Evolutionary conservation across 2,329 filamentous ascomycete species (phyloP), one percentile per base, ranked within the genome.

Genomic region (Arthrobotrys sinensis): DNA sequence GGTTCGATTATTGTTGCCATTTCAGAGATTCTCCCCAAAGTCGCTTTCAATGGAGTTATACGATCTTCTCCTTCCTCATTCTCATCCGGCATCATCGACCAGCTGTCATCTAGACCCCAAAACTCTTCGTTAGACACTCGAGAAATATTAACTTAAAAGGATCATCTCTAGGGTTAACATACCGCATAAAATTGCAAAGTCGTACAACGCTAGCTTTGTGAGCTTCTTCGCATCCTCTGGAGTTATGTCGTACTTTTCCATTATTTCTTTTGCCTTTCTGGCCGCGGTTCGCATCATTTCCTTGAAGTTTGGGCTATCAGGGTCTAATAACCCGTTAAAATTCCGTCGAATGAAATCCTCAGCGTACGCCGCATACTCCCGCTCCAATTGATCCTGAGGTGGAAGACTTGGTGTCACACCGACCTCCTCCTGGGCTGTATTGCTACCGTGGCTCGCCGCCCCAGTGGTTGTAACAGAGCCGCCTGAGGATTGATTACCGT

Each of bases 171-270:
- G 43, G 21, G 11, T 11, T 19, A 6, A 65, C 69, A 16, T 73
- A 73, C 69, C 69, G 28, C 60, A 73, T 7, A 73, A 24, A 6
- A 73, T 40, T 3, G 28, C 69, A 32, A 73, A 73, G 45, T 73
- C 69, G 16, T 73, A 73, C 7, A 66, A 32, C 2, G 69, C 48
- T 14, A 66, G 48, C n/a, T 40, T 71, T 19, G 53, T 62, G 12
- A 68, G 11, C n/a, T 76, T 50, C 16, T 68, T 62, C 2, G 50
- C 40, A 10, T 76, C 63, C 11, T 43, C 24, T 10, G 63, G 64
- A 38, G 40, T 34, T 36, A 76, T 36, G 8, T 53, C 71, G 40
- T 63, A 68, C n/a, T 67, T 64, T 16, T 45, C 12, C 40, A 62
- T 48, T 6, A 76, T 76, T 1, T 45, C 52, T 16, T 38, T 43